A percentile compares a stretch with the other conserved stretches of the same genome.
phyloP scores from a whole-genome alignment of 129 eudicot species.

The Heracleum sosnowskyi region DNA sequence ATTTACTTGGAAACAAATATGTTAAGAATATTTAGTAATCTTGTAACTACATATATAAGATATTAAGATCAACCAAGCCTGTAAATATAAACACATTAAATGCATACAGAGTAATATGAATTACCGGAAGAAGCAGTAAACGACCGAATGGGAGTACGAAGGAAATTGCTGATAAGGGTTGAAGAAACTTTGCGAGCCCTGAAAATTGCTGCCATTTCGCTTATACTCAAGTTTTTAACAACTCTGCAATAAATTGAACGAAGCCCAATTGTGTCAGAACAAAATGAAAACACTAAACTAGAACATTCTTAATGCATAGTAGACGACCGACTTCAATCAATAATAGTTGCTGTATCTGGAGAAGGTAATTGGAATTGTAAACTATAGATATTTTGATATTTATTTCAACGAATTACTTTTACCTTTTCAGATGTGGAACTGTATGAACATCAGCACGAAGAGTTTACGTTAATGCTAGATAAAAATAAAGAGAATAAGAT shows the following conservation, averaged over 20 bases:
- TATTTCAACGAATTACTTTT: background rate
- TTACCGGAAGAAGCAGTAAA: conserved; percentile 9
- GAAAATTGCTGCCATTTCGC: conserved; percentile 7
- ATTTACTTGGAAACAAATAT: background rate
- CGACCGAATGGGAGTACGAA: background rate
- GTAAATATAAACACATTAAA: background rate
- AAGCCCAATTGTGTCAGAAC: background rate
- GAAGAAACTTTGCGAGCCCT: conserved; percentile 7
- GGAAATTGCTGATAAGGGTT: conserved; percentile 1
- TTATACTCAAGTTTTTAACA: background rate
- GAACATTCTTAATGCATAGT: background rate
- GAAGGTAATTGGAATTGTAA: background rate
- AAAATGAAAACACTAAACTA: background rate
- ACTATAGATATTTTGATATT: background rate
- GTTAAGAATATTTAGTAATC: background rate
- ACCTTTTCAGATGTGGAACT: background rate
- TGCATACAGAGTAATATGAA: background rate
- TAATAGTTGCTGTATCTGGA: background rate
- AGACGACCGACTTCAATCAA: background rate
- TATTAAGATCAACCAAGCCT: background rate
- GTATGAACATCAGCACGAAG: background rate
- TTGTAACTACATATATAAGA: background rate
- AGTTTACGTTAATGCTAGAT: background rate
- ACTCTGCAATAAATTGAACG: background rate
- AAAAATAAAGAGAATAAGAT: background rate